Percentiles rank a stretch among this genome's conserved stretches.
phyloP scores from a whole-genome alignment of 192 early-diverging fungal genomes.

The Coemansia sp. region DNA sequence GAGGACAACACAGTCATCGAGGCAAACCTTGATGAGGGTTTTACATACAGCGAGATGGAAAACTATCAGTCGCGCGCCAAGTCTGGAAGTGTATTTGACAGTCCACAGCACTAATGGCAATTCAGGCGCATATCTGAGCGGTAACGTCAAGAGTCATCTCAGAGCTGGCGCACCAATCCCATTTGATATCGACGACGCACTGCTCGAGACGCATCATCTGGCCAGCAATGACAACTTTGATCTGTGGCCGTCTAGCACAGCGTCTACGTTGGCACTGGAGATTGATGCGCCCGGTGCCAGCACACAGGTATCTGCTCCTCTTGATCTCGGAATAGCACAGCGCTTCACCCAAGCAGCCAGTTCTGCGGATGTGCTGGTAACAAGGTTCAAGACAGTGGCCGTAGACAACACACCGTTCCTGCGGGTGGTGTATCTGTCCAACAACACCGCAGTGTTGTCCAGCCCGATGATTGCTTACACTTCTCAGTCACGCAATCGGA shows the following conservation, averaged over 20 bases:
- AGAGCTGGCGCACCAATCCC: conserved; percentile 18
- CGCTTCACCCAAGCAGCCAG: not conserved
- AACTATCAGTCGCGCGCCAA: conserved; percentile 26
- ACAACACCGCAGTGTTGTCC: conserved; percentile 39
- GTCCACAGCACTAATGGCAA: conserved; percentile 38
- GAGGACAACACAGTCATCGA: conserved; percentile 16
- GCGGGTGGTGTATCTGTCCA: conserved; percentile 41
- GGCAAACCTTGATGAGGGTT: conserved; percentile 29
- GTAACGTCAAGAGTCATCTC: conserved; percentile 14
- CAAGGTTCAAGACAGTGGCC: conserved; percentile 29
- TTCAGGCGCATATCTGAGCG: conserved; percentile 32
- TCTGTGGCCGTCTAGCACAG: conserved; percentile 34
- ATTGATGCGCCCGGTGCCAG: conserved; percentile 13
- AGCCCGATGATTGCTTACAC: conserved; percentile 35
- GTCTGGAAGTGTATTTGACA: conserved; percentile 27
- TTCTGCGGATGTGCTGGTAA: conserved; percentile 4
- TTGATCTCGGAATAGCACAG: conserved; percentile 20
- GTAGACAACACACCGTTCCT: conserved; percentile 28
- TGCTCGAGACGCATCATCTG: conserved; percentile 26
- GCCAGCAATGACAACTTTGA: conserved; percentile 26
- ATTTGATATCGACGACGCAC: conserved; percentile 28
- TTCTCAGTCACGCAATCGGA: not conserved
- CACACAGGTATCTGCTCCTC: conserved; percentile 12
- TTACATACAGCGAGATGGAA: conserved; percentile 34
- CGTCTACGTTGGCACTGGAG: conserved; percentile 3